A percentile compares a stretch with the other conserved stretches of the same genome.
Evolutionary conservation across 306 rosid genomes (phyloP).

Genomic region (Cicer cuneatum): DNA sequence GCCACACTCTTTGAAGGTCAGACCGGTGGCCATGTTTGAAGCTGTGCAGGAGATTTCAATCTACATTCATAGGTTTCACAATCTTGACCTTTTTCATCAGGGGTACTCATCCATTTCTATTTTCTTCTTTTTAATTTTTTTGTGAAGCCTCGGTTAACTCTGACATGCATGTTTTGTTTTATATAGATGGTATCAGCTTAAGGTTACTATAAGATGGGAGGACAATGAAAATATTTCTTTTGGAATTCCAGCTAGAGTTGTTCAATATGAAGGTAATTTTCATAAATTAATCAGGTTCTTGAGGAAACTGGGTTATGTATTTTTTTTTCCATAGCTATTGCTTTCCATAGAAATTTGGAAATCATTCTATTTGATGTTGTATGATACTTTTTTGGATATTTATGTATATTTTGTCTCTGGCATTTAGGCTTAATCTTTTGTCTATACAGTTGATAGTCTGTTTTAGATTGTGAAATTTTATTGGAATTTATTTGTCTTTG

Average conservation of each 20-base stretch:
- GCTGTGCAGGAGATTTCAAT: constrained; percentile 80
- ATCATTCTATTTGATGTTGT: background rate
- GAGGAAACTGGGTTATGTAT: constrained; percentile 10
- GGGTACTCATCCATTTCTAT: constrained; percentile 58
- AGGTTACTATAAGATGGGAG: constrained; percentile 87
- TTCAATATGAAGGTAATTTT: constrained; percentile 86
- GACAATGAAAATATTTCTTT: constrained; percentile 57
- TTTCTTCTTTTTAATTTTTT: background rate
- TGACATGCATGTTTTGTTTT: constrained; percentile 24
- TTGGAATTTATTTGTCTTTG: background rate
- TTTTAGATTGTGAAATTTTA: background rate
- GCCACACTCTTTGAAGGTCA: constrained; percentile 54
- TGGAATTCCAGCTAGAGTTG: constrained; percentile 91
- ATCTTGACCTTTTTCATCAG: constrained; percentile 92
- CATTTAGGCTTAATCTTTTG: background rate
- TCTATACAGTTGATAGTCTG: background rate
- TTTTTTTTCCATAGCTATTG: background rate
- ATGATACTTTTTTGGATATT: background rate
- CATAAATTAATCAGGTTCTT: background rate
- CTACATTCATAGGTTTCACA: constrained; percentile 92
- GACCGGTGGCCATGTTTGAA: constrained; percentile 71
- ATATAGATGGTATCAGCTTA: constrained; percentile 85
- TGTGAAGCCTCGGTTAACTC: background rate
- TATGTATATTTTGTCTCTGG: background rate
- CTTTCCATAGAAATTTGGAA: background rate